Evolutionary conservation across 257 asterid species (phyloP).

Genomic region (Vinca minor): DNA sequence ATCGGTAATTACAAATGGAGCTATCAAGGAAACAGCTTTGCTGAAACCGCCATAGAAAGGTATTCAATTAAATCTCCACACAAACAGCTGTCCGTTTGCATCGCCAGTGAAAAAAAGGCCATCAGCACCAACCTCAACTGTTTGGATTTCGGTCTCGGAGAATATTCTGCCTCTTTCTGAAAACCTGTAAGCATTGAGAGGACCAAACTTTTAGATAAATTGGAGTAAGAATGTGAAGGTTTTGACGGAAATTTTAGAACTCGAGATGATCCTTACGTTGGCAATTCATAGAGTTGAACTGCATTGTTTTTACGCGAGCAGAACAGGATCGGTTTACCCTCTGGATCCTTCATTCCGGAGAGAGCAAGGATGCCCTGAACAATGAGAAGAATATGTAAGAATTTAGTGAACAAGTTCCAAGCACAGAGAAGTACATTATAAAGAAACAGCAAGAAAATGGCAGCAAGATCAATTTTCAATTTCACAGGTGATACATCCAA

Average conservation of each 20-base stretch:
- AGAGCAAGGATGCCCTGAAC: slow-evolving; percentile 23
- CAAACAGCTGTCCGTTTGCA: slow-evolving; percentile 34
- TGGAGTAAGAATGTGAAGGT: neutral
- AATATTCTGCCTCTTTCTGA: slow-evolving; percentile 47
- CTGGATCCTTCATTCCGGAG: slow-evolving; percentile 34
- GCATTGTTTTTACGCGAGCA: slow-evolving; percentile 38
- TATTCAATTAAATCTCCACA: slow-evolving; percentile 32
- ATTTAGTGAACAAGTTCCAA: neutral
- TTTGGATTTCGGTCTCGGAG: slow-evolving; percentile 21
- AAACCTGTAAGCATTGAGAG: slow-evolving; percentile 23
- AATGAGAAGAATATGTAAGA: neutral
- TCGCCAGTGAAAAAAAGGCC: slow-evolving; percentile 52
- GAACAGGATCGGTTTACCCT: slow-evolving; percentile 35
- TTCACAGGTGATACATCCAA: neutral
- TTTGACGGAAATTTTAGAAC: neutral
- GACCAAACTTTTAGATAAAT: neutral
- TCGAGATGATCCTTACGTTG: slow-evolving; percentile 30
- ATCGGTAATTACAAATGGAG: neutral
- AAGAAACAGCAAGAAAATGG: neutral
- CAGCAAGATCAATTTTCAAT: neutral
- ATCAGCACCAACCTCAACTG: slow-evolving; percentile 20
- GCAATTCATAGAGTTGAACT: slow-evolving; percentile 44
- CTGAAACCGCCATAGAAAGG: no score
- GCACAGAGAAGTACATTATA: neutral
- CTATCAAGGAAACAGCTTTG: neutral